Percentiles rank a stretch among this genome's conserved stretches.
phyloP scores from a whole-genome alignment of 768 basidiomycete genomes.

The Postia placenta region DNA sequence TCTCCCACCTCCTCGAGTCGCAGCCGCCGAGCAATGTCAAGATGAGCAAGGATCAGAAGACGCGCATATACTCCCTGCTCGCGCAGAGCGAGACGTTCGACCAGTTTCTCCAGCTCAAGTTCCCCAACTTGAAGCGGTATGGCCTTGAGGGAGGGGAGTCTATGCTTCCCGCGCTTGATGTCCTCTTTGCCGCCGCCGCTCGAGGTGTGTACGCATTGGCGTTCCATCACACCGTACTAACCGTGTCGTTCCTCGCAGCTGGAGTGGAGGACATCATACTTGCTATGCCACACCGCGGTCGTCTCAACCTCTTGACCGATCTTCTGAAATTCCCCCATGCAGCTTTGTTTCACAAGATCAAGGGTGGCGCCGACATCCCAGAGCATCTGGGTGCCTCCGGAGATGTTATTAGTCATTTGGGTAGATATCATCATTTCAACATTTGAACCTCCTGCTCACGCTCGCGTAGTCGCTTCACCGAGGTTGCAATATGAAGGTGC shows the following conservation, averaged over 20 bases:
- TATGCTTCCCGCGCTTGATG: slow-evolving; percentile 85
- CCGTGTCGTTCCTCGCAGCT: slow-evolving; percentile 45
- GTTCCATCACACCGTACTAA: background rate
- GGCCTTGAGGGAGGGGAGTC: slow-evolving; percentile 92
- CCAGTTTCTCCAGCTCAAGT: slow-evolving; percentile 79
- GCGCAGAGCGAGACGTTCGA: slow-evolving; percentile 78
- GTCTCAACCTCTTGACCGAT: slow-evolving; percentile 79
- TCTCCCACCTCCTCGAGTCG: slow-evolving; percentile 79
- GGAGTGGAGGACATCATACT: slow-evolving; percentile 69
- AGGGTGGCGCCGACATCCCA: slow-evolving; percentile 67
- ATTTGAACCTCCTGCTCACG: background rate
- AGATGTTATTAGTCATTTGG: slow-evolving; percentile 84
- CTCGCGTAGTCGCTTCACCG: slow-evolving; percentile 53
- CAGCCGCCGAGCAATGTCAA: slow-evolving; percentile 22
- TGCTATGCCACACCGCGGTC: slow-evolving; percentile 85
- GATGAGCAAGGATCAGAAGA: slow-evolving; percentile 30
- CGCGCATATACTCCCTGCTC: slow-evolving; percentile 61
- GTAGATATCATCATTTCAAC: slow-evolving; percentile 33
- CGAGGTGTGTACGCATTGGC: slow-evolving; percentile 34
- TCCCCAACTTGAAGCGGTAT: slow-evolving; percentile 84
- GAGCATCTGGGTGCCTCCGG: slow-evolving; percentile 65
- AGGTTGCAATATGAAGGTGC: slow-evolving; percentile 50
- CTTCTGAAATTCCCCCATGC: slow-evolving; percentile 62
- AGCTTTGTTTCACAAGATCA: slow-evolving; percentile 82
- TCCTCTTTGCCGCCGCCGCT: slow-evolving; percentile 64